A percentile compares a stretch with the other conserved stretches of the same genome.
Conservation (phyloP, 495 filamentous ascomycete genomes). For the Aspergillus asperescens region DNA sequence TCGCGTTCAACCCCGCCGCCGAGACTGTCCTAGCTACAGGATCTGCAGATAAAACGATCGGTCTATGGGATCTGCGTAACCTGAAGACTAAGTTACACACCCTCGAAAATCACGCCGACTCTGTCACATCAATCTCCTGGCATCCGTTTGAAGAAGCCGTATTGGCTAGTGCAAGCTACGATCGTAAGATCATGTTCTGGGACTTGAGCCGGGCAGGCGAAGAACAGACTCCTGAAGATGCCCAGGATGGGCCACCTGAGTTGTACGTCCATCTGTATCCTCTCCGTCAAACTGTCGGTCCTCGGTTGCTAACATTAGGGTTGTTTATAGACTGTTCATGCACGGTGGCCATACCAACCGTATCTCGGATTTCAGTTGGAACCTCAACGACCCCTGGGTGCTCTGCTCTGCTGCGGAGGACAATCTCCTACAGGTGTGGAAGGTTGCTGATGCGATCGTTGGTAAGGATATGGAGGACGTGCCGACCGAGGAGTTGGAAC, state of each 20-base stretch:
- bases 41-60: constrained; percentile 91
- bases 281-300: not conserved
- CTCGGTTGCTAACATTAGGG: constrained; percentile 9
- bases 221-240: constrained; percentile 90
- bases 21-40: constrained; percentile 87
- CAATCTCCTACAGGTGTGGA: constrained; percentile 95
- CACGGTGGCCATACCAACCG: constrained; percentile 97
- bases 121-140: constrained; percentile 88
- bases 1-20: constrained; percentile 85
- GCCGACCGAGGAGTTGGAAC: constrained; percentile 70
- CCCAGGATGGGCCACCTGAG: constrained; percentile 95
- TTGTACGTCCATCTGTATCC: constrained; percentile 58
- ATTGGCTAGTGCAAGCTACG: constrained; percentile 84
- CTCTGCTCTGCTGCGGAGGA: constrained; percentile 93
- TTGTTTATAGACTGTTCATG: constrained; percentile 73
- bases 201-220: constrained; percentile 85
- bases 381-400: constrained; percentile 91
- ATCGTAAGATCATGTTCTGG: constrained; percentile 94
- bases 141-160: constrained; percentile 85
- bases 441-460: constrained; percentile 84
- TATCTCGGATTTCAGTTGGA: constrained; percentile 96
- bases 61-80: constrained; percentile 90
- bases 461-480: constrained; percentile 75
- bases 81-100: constrained; percentile 80
- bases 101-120: constrained; percentile 76